These are phyloP conservation scores for Meira nashicola DNA, from an alignment of 1,284 basidiomycete genomes.

Conservation along the genomic window DNA sequence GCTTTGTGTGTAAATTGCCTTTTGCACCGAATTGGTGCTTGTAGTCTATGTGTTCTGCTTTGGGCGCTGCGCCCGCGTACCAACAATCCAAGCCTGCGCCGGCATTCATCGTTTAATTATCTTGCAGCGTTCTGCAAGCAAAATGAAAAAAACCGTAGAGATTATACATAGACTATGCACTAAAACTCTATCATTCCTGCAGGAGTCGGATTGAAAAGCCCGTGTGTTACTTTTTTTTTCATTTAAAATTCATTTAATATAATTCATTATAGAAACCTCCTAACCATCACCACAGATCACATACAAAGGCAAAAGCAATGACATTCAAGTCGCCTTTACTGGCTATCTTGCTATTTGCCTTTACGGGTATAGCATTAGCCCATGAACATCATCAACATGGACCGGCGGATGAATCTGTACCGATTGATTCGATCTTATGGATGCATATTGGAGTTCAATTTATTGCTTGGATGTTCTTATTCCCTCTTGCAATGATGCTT, in stretches of 20 bases:
- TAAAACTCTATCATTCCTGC: no score
- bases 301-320: background rate
- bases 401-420: conserved; percentile 33
- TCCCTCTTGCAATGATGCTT: conserved; percentile 48
- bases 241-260: background rate
- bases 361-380: conserved; percentile 11
- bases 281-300: background rate
- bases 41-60: no score
- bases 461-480: conserved; percentile 41
- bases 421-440: conserved; percentile 48
- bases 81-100: no score
- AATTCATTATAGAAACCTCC: background rate
- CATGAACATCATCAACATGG: conserved; percentile 36
- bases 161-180: no score
- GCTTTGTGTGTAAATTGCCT: no score
- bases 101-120: no score
- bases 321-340: background rate
- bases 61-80: no score
- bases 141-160: no score
- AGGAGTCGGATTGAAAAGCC: background rate
- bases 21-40: no score
- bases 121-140: no score
- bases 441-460: conserved; percentile 45
- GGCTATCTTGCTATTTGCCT: background rate
- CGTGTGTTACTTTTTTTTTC: background rate